These are phyloP conservation scores for Alternaria incomplexa DNA, from an alignment of 2,329 filamentous ascomycete species.

Conservation along the genomic window DNA sequence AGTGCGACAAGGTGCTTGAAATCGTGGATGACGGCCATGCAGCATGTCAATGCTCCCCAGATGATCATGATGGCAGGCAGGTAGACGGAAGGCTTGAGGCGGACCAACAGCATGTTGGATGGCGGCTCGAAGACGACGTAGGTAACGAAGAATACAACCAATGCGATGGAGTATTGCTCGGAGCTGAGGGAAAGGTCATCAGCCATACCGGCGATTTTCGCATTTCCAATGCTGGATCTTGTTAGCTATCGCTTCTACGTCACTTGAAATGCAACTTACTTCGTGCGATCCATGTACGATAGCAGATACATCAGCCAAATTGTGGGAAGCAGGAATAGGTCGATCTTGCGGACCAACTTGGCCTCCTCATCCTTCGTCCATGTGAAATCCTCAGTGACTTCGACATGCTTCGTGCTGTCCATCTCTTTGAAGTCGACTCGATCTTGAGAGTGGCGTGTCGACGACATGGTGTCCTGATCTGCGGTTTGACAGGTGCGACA, in stretches of 20 bases:
- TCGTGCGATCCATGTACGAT: conserved; percentile 55
- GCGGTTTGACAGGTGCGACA: neutral
- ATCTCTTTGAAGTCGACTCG: conserved; percentile 30
- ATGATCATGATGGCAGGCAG: conserved; percentile 58
- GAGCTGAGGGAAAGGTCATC: conserved; percentile 55
- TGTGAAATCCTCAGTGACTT: conserved; percentile 51
- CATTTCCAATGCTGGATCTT: conserved; percentile 52
- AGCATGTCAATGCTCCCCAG: conserved; percentile 60
- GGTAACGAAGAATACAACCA: conserved; percentile 61
- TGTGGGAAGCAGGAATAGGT: conserved; percentile 54
- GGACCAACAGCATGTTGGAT: conserved; percentile 61
- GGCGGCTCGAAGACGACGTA: conserved; percentile 63
- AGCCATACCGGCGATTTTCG: conserved; percentile 59
- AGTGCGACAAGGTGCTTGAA: conserved; percentile 59
- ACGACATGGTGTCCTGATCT: conserved; percentile 26
- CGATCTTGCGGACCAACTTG: conserved; percentile 57
- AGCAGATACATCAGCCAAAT: conserved; percentile 60
- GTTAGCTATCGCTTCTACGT: neutral
- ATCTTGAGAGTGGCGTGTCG: conserved; percentile 28
- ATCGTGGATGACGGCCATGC: conserved; percentile 58
- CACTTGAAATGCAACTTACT: conserved; percentile 24
- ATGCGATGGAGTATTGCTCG: conserved; percentile 57
- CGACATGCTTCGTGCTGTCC: conserved; percentile 51
- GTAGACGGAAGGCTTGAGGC: conserved; percentile 58
- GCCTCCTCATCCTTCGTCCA: conserved; percentile 59